A percentile compares a stretch with the other conserved stretches of the same genome.
These are phyloP conservation scores for Naganishia sp. DNA, from an alignment of 1,284 basidiomycete genomes.

Conservation along the genomic window DNA sequence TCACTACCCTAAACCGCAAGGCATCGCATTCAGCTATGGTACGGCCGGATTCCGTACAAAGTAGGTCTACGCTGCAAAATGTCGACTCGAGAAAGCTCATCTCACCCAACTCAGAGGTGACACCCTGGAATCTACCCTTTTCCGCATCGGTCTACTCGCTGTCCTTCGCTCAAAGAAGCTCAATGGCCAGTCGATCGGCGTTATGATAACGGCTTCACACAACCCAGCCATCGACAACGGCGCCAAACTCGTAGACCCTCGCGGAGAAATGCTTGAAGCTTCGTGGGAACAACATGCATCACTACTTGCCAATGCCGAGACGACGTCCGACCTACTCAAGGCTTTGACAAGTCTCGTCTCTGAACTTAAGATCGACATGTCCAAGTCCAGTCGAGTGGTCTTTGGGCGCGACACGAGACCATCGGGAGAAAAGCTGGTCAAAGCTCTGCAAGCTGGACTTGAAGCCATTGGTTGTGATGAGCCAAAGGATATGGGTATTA, in stretches of 20 bases:
- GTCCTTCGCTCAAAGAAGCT: conserved; percentile 85
- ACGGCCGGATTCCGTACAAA: conserved; percentile 92
- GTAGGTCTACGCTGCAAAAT: conserved; percentile 59
- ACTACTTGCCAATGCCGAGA: conserved; percentile 78
- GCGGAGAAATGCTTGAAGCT: conserved; percentile 98
- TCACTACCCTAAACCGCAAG: conserved; percentile 56
- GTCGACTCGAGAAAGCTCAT: not conserved
- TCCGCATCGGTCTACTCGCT: conserved; percentile 88
- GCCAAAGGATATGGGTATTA: conserved; percentile 64
- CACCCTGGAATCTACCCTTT: conserved; percentile 83
- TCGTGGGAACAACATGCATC: conserved; percentile 93
- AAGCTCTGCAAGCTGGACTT: conserved; percentile 81
- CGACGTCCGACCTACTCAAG: conserved; percentile 70
- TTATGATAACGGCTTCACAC: conserved; percentile 99
- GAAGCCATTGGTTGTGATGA: conserved; percentile 60
- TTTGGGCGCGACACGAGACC: conserved; percentile 93
- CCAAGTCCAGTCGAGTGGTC: conserved; percentile 75
- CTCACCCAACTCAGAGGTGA: conserved; percentile 17
- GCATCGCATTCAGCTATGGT: conserved; percentile 74
- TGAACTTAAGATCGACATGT: conserved; percentile 73
- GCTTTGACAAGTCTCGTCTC: conserved; percentile 68
- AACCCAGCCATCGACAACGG: conserved; percentile 99
- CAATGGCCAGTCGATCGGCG: conserved; percentile 86
- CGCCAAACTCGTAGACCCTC: conserved; percentile 95
- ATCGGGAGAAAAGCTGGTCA: conserved; percentile 77